phyloP scores from a whole-genome alignment of 139 green algal species.

The Chlamydomonas eustigma region DNA sequence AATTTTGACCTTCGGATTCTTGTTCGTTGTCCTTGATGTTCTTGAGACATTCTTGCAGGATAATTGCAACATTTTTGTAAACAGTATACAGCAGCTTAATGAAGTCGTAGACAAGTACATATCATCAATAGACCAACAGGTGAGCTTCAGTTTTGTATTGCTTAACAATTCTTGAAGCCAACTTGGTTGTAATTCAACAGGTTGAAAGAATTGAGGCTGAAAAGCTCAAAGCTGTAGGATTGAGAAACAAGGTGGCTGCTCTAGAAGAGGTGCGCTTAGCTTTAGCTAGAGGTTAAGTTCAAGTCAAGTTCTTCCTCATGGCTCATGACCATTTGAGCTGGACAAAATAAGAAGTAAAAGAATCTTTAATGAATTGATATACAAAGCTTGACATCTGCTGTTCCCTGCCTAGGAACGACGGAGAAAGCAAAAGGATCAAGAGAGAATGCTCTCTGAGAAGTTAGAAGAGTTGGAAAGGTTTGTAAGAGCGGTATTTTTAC shows the following conservation, averaged over 20 bases:
- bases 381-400: no score
- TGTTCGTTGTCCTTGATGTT: neutral
- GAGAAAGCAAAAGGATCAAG: constrained; percentile 46
- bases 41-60: constrained; percentile 33
- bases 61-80: constrained; percentile 49
- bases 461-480: constrained; percentile 59
- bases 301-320: no score
- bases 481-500: no score
- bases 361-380: no score
- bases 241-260: constrained; percentile 57
- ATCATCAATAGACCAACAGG: constrained; percentile 46
- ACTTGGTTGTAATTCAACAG: no score
- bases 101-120: constrained; percentile 49
- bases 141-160: no score
- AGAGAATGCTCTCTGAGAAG: constrained; percentile 50
- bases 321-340: no score
- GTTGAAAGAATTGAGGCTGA: constrained; percentile 58
- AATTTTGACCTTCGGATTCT: neutral
- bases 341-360: no score
- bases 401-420: constrained; percentile 38
- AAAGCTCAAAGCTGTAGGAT: constrained; percentile 60
- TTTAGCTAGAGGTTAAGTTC: no score
- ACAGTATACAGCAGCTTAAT: constrained; percentile 47
- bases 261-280: constrained; percentile 51
- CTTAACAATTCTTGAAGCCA: no score